Evolutionary conservation across 192 early-diverging fungal species (phyloP).

Genomic region (Phycomyces nitens): DNA sequence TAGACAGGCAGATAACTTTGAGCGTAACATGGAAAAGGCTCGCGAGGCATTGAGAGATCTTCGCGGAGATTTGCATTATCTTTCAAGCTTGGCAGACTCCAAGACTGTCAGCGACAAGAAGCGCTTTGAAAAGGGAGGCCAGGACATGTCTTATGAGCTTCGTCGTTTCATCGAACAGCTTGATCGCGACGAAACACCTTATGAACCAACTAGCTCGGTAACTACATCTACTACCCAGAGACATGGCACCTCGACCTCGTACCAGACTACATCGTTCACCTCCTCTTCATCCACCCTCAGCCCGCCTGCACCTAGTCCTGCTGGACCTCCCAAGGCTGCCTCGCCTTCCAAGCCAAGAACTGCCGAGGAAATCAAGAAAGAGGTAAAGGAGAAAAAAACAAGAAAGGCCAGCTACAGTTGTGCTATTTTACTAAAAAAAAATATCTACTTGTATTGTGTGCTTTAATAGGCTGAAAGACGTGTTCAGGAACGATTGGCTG

Average conservation of each 20-base stretch:
- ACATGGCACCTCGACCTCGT: neutral
- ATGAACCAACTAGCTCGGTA: neutral
- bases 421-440: too few species aligned
- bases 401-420: too few species aligned
- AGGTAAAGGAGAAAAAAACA: conserved; percentile 16
- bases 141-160: conserved; percentile 41
- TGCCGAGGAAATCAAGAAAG: conserved; percentile 37
- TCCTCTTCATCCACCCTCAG: neutral
- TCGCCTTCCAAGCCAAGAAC: conserved; percentile 26
- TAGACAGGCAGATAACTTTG: conserved; percentile 40
- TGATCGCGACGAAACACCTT: conserved; percentile 14
- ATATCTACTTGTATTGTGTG: too few species aligned
- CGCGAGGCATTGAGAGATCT: conserved; percentile 40
- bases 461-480: conserved; percentile 38
- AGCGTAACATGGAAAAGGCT: conserved; percentile 39
- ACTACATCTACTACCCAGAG: conserved; percentile 11
- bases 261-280: conserved; percentile 5
- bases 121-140: conserved; percentile 41
- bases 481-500: conserved; percentile 35
- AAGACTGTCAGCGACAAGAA: conserved; percentile 19
- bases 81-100: conserved; percentile 13
- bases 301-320: neutral
- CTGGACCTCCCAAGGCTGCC: neutral
- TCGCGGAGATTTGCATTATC: conserved; percentile 32
- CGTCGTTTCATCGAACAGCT: conserved; percentile 46